These are phyloP conservation scores for Cladophialophora chaetospira DNA, from an alignment of 2,329 filamentous ascomycete genomes.

Conservation along the genomic window DNA sequence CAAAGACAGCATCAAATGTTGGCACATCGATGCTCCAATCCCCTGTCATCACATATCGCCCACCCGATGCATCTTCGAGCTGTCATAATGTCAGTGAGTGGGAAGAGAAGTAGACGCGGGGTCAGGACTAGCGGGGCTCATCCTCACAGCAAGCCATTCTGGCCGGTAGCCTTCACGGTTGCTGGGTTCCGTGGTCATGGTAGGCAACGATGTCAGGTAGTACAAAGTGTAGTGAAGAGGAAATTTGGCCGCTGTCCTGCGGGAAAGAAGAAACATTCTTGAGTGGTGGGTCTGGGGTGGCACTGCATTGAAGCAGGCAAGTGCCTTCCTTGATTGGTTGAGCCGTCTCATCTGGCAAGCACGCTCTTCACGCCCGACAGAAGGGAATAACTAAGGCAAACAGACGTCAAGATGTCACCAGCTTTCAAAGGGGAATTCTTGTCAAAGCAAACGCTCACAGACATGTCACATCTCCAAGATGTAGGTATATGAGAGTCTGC, in stretches of 20 bases:
- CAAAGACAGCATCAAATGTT: constrained; percentile 26
- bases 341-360: neutral
- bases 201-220: neutral
- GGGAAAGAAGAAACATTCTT: neutral
- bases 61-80: constrained; percentile 29
- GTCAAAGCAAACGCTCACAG: too few relatives aligned
- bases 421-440: too few relatives aligned
- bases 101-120: neutral
- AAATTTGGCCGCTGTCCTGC: neutral
- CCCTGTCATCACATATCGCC: constrained; percentile 27
- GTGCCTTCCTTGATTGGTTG: neutral
- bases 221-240: neutral
- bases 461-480: too few relatives aligned
- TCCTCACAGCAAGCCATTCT: constrained; percentile 30
- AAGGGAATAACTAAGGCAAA: too few relatives aligned
- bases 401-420: neutral
- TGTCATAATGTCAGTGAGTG: constrained; percentile 1
- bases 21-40: constrained; percentile 25
- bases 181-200: constrained; percentile 9
- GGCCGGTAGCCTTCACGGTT: constrained; percentile 26
- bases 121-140: neutral
- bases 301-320: neutral
- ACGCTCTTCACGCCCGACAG: too few relatives aligned
- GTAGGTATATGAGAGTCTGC: too few relatives aligned
- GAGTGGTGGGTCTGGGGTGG: neutral